Percentiles rank a stretch among this genome's conserved stretches.
These are phyloP conservation scores for Kwoniella mangroviensis DNA, from an alignment of 768 basidiomycete species.

Conservation along the genomic window DNA sequence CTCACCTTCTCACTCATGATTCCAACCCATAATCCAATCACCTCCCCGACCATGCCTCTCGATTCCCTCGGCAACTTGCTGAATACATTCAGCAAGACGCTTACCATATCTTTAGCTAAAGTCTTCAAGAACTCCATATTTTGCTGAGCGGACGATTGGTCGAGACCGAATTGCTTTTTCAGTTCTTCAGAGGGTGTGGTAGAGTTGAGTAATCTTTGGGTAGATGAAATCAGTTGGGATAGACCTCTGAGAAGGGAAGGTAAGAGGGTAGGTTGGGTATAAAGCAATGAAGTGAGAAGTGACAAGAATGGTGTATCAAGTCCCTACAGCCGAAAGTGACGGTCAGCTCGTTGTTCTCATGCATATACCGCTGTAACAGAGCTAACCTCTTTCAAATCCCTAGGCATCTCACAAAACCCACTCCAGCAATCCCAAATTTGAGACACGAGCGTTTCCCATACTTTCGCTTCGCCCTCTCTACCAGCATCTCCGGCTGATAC, in stretches of 20 bases:
- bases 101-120: constrained; percentile 88
- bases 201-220: constrained; percentile 64
- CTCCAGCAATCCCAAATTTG: constrained; percentile 92
- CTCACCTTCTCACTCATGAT: constrained; percentile 74
- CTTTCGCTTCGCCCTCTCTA: constrained; percentile 76
- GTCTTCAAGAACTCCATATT: constrained; percentile 75
- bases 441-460: constrained; percentile 90
- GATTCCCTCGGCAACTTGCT: constrained; percentile 75
- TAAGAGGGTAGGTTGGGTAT: constrained; percentile 82
- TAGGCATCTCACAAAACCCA: constrained; percentile 82
- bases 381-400: constrained; percentile 73
- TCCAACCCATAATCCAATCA: constrained; percentile 81
- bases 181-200: constrained; percentile 58
- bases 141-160: constrained; percentile 66
- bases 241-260: constrained; percentile 80
- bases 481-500: constrained; percentile 73
- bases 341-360: background rate
- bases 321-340: constrained; percentile 61
- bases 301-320: constrained; percentile 78
- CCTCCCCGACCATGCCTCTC: constrained; percentile 80
- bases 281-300: constrained; percentile 90
- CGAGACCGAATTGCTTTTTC: constrained; percentile 61
- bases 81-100: constrained; percentile 97
- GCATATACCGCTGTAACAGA: no score
- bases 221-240: constrained; percentile 80